Evolutionary conservation across 768 basidiomycete species (phyloP).

Genomic region (Clavulina sp.): DNA sequence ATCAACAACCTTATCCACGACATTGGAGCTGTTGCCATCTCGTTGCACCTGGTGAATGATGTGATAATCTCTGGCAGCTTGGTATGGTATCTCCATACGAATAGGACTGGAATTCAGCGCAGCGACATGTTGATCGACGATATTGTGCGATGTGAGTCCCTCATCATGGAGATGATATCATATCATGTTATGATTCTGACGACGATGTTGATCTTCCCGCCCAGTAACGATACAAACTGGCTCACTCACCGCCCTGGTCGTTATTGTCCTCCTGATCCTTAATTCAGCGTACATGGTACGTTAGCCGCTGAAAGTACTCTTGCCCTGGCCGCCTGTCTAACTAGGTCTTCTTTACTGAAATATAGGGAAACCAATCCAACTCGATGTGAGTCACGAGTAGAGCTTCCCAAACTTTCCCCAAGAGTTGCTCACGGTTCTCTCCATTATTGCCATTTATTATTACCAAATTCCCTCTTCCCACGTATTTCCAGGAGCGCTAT

Average conservation of each 20-base stretch:
- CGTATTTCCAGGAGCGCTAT: not conserved
- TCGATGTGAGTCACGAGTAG: not conserved
- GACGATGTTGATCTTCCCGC: not conserved
- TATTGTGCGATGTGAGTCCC: not conserved
- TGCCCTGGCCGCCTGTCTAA: not conserved
- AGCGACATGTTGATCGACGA: not conserved
- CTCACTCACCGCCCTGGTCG: not conserved
- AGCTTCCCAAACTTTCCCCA: not conserved
- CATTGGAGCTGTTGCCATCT: not conserved
- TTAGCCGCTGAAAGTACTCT: not conserved
- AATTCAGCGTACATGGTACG: not conserved
- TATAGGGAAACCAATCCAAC: not conserved
- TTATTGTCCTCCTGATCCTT: not conserved
- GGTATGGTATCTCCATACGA: not conserved
- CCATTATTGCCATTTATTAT: not conserved
- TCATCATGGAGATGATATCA: too few species aligned
- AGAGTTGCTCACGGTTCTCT: not conserved
- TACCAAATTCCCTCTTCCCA: not conserved
- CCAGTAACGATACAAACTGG: conserved; percentile 1
- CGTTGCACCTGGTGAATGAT: not conserved
- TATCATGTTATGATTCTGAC: not conserved
- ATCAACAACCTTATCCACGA: too few species aligned
- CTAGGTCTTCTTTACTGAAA: not conserved
- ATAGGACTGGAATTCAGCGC: not conserved
- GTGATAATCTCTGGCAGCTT: not conserved